Percentiles rank a stretch among this genome's conserved stretches.
Conservation (phyloP, 805 yeast species). For the Ogataea populi-albae region DNA sequence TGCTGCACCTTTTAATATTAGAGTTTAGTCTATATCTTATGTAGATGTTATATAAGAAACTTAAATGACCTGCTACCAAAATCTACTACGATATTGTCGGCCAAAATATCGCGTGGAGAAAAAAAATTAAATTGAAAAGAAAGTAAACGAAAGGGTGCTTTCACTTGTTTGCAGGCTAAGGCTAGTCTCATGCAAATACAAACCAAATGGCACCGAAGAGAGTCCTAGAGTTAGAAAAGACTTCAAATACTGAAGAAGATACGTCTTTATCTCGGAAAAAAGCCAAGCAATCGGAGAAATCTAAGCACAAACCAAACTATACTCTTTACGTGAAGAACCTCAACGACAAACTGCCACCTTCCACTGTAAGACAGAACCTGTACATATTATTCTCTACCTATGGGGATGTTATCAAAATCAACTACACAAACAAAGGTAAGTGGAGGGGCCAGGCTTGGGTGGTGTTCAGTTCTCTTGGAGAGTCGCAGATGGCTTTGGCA, state of each 20-base stretch:
- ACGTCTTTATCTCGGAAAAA: conserved; percentile 2
- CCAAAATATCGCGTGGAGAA: too few relatives aligned
- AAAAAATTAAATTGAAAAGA: too few relatives aligned
- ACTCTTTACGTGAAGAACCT: conserved; percentile 61
- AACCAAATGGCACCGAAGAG: conserved; percentile 9
- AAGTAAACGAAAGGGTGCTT: too few relatives aligned
- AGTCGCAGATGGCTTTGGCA: conserved; percentile 50
- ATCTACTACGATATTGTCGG: too few relatives aligned
- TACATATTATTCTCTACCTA: conserved; percentile 58
- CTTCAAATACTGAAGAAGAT: neutral
- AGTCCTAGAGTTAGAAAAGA: conserved; percentile 1
- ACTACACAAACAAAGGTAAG: conserved; percentile 38
- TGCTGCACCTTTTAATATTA: too few relatives aligned
- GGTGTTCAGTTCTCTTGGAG: conserved; percentile 44
- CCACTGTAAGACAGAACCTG: conserved; percentile 48
- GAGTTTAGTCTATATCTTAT: too few relatives aligned
- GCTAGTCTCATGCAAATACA: too few relatives aligned
- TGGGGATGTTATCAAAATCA: conserved; percentile 61
- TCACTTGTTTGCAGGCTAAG: too few relatives aligned
- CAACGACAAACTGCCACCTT: conserved; percentile 50
- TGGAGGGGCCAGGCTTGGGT: conserved; percentile 70
- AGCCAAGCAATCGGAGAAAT: conserved; percentile 1
- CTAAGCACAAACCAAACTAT: conserved; percentile 18
- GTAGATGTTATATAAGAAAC: too few relatives aligned
- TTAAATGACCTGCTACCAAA: too few relatives aligned